phyloP scores from a whole-genome alignment of 768 basidiomycete genomes.

The Termitomyces sp. region DNA sequence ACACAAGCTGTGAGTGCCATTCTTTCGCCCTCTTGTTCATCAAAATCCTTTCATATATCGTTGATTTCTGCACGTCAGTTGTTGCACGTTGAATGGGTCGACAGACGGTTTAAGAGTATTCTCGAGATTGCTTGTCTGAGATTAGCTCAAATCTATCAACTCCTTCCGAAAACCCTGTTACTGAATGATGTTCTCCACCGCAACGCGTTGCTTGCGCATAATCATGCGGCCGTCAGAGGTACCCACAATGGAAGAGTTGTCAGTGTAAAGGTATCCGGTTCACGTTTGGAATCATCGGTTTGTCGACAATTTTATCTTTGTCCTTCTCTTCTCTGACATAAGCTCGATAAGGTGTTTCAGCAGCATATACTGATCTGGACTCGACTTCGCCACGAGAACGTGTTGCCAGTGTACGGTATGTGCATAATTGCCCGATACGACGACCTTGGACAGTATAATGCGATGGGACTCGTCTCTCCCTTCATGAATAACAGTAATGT shows the following conservation, averaged over 20 bases:
- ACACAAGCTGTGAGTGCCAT: not conserved
- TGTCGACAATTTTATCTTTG: not conserved
- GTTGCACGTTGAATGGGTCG: not conserved
- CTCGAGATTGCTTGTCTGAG: not conserved
- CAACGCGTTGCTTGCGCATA: not conserved
- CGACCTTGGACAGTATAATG: not conserved
- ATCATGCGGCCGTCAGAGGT: not conserved
- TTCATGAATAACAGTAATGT: not conserved
- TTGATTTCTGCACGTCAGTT: not conserved
- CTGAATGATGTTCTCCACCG: not conserved
- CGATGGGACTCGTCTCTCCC: slow-evolving; percentile 1
- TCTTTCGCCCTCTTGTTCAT: not conserved
- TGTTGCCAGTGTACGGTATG: not conserved
- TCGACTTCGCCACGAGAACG: not conserved
- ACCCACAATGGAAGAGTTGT: not conserved
- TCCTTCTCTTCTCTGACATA: not conserved
- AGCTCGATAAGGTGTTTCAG: not conserved
- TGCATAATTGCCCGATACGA: not conserved
- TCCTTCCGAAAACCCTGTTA: not conserved
- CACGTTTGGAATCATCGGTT: not conserved
- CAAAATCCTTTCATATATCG: not conserved
- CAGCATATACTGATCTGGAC: not conserved
- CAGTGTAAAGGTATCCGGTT: not conserved
- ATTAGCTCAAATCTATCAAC: not conserved
- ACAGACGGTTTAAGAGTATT: not conserved